Conservation (phyloP, 768 basidiomycete genomes). For the Lentinula boryana region DNA sequence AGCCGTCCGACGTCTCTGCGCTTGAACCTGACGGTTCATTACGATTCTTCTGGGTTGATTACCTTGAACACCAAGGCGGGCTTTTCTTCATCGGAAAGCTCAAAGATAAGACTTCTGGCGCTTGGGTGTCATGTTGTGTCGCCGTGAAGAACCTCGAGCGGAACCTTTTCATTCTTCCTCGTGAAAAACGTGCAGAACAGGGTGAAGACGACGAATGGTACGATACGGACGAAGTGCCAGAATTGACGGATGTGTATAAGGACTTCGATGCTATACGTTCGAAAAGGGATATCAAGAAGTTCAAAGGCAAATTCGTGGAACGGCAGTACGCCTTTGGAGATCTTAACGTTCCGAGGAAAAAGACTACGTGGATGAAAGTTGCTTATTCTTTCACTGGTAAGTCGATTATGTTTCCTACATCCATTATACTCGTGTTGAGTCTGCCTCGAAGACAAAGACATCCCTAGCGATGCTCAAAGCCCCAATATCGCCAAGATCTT, state of each 20-base stretch:
- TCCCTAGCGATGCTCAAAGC: conserved; percentile 69
- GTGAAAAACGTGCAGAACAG: conserved; percentile 53
- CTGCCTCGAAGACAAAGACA: conserved; percentile 50
- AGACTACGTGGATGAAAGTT: conserved; percentile 88
- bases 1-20: conserved; percentile 42
- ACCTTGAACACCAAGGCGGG: conserved; percentile 79
- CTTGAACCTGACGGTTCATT: conserved; percentile 82
- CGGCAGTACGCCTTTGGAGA: conserved; percentile 92
- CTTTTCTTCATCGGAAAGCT: conserved; percentile 91
- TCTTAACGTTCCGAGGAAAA: conserved; percentile 69
- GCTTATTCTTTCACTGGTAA: conserved; percentile 84
- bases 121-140: conserved; percentile 83
- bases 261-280: conserved; percentile 81
- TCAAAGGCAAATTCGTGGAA: conserved; percentile 80
- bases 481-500: conserved; percentile 85
- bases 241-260: conserved; percentile 61
- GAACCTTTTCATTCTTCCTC: conserved; percentile 86
- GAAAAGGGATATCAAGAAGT: conserved; percentile 70
- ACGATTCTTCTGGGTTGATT: conserved; percentile 95
- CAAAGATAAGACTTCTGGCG: conserved; percentile 61
- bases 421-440: background rate
- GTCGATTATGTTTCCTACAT: conserved; percentile 13
- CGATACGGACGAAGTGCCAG: conserved; percentile 74
- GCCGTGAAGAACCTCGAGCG: conserved; percentile 82
- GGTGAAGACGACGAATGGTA: conserved; percentile 53